These are phyloP conservation scores for Fusarium tanahbumbuense DNA, from an alignment of 2,329 filamentous ascomycete species.

Conservation along the genomic window DNA sequence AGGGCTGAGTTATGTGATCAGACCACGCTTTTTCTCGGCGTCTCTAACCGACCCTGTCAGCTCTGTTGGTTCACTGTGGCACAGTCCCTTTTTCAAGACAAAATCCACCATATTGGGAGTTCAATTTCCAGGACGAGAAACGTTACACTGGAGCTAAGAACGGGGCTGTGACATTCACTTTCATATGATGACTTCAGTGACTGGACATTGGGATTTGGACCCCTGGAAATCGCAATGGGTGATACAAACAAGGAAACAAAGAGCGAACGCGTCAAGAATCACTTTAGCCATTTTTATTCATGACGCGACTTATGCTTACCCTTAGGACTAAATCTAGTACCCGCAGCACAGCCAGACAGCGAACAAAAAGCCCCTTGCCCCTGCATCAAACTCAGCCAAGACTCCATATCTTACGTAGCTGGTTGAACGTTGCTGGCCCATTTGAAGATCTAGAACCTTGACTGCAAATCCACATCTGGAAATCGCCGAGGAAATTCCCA, in stretches of 20 bases:
- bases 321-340: neutral
- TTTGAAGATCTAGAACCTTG: neutral
- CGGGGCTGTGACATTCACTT: neutral
- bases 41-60: neutral
- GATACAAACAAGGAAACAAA: neutral
- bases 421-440: too few species aligned
- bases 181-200: neutral
- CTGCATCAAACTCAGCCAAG: neutral
- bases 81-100: neutral
- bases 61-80: neutral
- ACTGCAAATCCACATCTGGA: neutral
- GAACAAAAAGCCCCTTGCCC: neutral
- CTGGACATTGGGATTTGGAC: neutral
- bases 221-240: neutral
- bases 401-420: neutral
- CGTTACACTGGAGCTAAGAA: neutral
- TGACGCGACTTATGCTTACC: neutral
- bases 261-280: neutral
- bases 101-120: neutral
- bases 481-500: neutral
- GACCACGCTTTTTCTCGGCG: neutral
- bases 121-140: neutral
- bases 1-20: neutral
- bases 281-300: neutral
- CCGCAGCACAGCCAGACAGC: neutral